Evolutionary conservation across 805 yeast genomes (phyloP).

Genomic region (Clavispora asparagi): DNA sequence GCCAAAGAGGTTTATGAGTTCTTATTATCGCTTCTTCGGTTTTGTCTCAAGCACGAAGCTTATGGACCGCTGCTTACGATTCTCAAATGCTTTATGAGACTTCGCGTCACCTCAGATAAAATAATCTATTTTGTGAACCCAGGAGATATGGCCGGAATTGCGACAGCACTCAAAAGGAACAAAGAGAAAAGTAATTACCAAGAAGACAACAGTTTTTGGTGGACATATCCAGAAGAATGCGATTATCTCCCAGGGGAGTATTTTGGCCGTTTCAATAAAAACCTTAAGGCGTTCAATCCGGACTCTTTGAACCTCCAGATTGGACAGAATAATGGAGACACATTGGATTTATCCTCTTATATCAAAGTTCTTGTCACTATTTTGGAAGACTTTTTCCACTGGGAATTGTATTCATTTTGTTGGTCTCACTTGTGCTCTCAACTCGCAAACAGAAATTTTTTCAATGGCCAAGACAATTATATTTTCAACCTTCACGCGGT

Average conservation of each 20-base stretch:
- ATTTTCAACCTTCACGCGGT: slow-evolving; percentile 39
- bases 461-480: slow-evolving; percentile 35
- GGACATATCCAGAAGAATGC: slow-evolving; percentile 60
- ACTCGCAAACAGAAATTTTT: slow-evolving; percentile 52
- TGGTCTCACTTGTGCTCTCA: slow-evolving; percentile 71
- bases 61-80: slow-evolving; percentile 40
- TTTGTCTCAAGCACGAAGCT: slow-evolving; percentile 30
- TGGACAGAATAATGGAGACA: slow-evolving; percentile 2
- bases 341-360: slow-evolving; percentile 48
- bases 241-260: slow-evolving; percentile 42
- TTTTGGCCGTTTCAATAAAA: slow-evolving; percentile 36
- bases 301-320: background rate
- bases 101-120: slow-evolving; percentile 44
- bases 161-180: slow-evolving; percentile 54
- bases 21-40: slow-evolving; percentile 32
- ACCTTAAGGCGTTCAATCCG: background rate
- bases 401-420: slow-evolving; percentile 68
- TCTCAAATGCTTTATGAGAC: slow-evolving; percentile 48
- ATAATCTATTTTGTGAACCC: slow-evolving; percentile 48
- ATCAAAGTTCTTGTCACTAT: slow-evolving; percentile 44
- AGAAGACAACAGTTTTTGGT: slow-evolving; percentile 21
- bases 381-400: slow-evolving; percentile 49
- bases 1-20: slow-evolving; percentile 25
- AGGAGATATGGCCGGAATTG: slow-evolving; percentile 59
- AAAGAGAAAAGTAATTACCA: slow-evolving; percentile 13